Evolutionary conservation across 169 alveolate genomes (phyloP).

Genomic region (Amoebophrya sp.): DNA sequence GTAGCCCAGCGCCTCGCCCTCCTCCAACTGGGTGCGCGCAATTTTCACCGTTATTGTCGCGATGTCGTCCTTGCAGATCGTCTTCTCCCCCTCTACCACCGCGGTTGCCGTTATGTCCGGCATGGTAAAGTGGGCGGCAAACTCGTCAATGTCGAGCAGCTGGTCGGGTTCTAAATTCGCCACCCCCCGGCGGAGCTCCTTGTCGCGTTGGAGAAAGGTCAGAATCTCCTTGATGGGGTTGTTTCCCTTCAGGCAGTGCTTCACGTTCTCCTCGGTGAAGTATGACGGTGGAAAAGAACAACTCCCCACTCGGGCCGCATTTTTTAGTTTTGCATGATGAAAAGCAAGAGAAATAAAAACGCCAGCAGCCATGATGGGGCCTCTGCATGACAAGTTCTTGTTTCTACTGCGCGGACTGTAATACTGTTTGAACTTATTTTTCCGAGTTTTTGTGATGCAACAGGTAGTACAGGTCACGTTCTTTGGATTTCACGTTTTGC

Average conservation of each 20-base stretch:
- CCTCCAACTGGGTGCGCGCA: slow-evolving; percentile 58
- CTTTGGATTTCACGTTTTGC: too few relatives aligned
- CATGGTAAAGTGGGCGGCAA: background rate
- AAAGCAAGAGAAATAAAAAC: too few relatives aligned
- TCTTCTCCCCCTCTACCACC: slow-evolving; percentile 52
- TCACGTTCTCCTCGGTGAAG: slow-evolving; percentile 54
- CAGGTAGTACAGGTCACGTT: too few relatives aligned
- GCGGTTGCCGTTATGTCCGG: background rate
- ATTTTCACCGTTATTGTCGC: slow-evolving; percentile 63
- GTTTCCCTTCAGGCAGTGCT: background rate
- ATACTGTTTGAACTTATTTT: too few relatives aligned
- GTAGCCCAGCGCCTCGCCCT: slow-evolving; percentile 62
- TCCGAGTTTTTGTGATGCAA: too few relatives aligned
- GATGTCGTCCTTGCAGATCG: slow-evolving; percentile 67
- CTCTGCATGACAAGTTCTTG: too few relatives aligned
- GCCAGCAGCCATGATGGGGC: too few relatives aligned
- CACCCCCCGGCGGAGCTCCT: background rate
- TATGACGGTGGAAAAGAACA: too few relatives aligned
- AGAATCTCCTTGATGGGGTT: background rate
- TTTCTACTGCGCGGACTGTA: too few relatives aligned
- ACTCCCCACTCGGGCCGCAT: too few relatives aligned
- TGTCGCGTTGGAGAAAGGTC: background rate
- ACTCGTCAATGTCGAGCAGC: background rate
- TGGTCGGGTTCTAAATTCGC: background rate
- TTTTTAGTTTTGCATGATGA: too few relatives aligned